Conservation (phyloP, 371 early-diverging fungal species). For the Rhizopus stolonifer region DNA sequence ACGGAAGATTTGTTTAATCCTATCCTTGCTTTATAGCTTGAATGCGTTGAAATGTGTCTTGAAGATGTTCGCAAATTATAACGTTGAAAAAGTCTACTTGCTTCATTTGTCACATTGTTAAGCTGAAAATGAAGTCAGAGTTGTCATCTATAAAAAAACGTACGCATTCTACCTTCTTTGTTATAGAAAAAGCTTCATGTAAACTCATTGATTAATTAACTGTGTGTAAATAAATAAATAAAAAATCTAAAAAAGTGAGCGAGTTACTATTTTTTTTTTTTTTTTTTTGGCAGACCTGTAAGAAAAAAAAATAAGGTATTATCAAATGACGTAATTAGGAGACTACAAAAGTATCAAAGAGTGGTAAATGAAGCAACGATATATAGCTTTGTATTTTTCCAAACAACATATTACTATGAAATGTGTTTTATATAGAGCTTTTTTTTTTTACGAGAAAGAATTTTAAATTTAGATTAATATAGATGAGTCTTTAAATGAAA, state of each 20-base stretch:
- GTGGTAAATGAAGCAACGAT: too few species aligned
- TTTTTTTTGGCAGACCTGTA: too few species aligned
- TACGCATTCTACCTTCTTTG: slow-evolving; percentile 20
- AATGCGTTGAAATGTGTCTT: slow-evolving; percentile 6
- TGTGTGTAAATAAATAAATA: not conserved
- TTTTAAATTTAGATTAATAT: too few species aligned
- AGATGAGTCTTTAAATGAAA: too few species aligned
- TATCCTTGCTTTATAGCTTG: slow-evolving; percentile 1
- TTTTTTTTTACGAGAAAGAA: too few species aligned
- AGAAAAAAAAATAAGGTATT: not conserved
- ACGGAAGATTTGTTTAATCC: slow-evolving; percentile 24
- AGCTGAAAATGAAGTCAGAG: slow-evolving; percentile 12
- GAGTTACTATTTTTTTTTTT: too few species aligned
- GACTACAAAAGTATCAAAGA: too few species aligned
- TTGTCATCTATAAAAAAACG: not conserved
- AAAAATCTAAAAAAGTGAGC: not conserved
- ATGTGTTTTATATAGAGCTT: too few species aligned
- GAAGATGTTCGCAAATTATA: slow-evolving; percentile 13
- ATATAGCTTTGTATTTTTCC: too few species aligned
- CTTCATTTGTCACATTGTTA: slow-evolving; percentile 20
- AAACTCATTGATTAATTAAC: slow-evolving; percentile 19
- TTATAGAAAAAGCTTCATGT: slow-evolving; percentile 21
- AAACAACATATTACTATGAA: too few species aligned
- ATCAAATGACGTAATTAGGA: not conserved
- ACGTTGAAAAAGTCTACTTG: slow-evolving; percentile 24